These are phyloP conservation scores for Colletotrichum liriopes DNA, from an alignment of 2,329 filamentous ascomycete species.

Conservation along the genomic window DNA sequence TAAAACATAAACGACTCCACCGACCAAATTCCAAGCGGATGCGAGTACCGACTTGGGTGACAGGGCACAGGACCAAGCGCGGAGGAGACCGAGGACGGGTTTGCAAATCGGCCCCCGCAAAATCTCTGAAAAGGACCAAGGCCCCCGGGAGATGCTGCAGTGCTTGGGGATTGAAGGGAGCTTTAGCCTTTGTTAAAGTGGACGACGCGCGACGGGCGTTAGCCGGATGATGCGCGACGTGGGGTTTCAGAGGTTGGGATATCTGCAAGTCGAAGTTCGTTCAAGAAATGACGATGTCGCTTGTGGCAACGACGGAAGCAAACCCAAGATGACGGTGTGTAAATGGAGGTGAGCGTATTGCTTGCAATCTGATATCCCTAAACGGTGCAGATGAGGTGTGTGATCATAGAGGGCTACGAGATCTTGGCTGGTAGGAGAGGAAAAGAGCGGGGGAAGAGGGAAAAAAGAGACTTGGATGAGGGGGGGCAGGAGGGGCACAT, in stretches of 20 bases:
- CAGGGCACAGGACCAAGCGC: conserved; percentile 17
- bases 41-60: conserved; percentile 38
- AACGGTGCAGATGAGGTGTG: background rate
- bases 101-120: conserved; percentile 29
- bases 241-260: conserved; percentile 24
- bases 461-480: conserved; percentile 5
- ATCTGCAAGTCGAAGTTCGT: background rate
- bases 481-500: conserved; percentile 9
- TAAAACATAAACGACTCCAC: conserved; percentile 35
- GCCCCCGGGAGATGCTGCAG: background rate
- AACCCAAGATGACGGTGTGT: too few species aligned
- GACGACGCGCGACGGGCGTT: conserved; percentile 23
- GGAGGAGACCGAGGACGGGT: conserved; percentile 24
- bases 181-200: conserved; percentile 24
- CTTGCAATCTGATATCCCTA: background rate
- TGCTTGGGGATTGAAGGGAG: background rate
- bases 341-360: conserved; percentile 8
- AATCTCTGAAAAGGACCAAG: conserved; percentile 1
- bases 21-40: conserved; percentile 31
- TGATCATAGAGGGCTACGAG: background rate
- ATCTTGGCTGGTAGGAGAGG: conserved; percentile 34
- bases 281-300: conserved; percentile 13
- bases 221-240: conserved; percentile 5
- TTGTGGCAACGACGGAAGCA: conserved; percentile 10
- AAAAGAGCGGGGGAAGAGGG: conserved; percentile 35